These are phyloP conservation scores for Jimgerdemannia lactiflua DNA, from an alignment of 192 early-diverging fungal genomes.

Conservation along the genomic window DNA sequence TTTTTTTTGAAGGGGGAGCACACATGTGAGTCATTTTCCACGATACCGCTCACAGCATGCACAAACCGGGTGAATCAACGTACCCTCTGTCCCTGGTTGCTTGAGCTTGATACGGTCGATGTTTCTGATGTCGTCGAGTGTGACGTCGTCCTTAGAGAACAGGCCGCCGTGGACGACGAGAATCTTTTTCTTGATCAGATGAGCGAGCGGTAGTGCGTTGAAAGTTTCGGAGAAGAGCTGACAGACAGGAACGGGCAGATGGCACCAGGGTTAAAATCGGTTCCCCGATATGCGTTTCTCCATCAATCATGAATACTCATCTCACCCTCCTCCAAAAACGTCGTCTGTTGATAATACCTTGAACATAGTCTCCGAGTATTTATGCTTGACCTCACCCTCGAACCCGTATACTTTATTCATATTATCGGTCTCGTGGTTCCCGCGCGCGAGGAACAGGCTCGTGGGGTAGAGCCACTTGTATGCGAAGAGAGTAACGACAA, in stretches of 20 bases:
- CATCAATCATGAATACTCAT: too few species aligned
- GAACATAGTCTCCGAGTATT: conserved; percentile 92
- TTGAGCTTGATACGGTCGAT: conserved; percentile 87
- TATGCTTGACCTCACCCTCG: conserved; percentile 95
- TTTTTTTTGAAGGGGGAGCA: conserved; percentile 11
- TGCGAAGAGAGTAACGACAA: conserved; percentile 87
- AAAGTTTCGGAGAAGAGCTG: conserved; percentile 91
- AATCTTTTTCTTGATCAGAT: conserved; percentile 90
- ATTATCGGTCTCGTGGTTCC: conserved; percentile 97
- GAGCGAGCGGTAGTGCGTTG: conserved; percentile 88
- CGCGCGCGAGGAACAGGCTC: conserved; percentile 81
- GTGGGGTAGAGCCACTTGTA: conserved; percentile 91
- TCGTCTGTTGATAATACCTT: conserved; percentile 32
- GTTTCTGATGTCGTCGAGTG: conserved; percentile 85
- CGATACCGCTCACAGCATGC: background rate
- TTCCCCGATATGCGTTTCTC: background rate
- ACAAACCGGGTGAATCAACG: background rate
- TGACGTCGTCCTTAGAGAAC: conserved; percentile 87
- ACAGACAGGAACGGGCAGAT: background rate
- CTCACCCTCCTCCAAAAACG: background rate
- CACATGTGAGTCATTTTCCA: conserved; percentile 2
- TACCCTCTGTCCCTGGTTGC: conserved; percentile 48
- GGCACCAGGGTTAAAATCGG: background rate
- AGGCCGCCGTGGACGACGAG: conserved; percentile 97
- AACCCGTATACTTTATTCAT: conserved; percentile 99